A percentile compares a stretch with the other conserved stretches of the same genome.
These are phyloP conservation scores for Xylaria nigripes DNA, from an alignment of 495 filamentous ascomycete genomes.

Conservation along the genomic window DNA sequence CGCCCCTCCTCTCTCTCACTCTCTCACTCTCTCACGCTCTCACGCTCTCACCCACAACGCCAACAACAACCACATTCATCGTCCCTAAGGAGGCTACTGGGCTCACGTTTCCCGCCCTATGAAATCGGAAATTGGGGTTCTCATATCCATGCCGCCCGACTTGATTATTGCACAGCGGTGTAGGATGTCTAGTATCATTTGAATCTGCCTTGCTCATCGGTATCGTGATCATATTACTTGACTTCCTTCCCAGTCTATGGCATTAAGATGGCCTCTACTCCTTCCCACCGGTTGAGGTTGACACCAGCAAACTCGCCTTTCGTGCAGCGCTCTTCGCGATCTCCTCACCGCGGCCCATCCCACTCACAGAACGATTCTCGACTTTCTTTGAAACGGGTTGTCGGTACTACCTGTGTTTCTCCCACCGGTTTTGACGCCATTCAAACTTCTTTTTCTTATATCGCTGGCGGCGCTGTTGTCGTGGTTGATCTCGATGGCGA, in stretches of 20 bases:
- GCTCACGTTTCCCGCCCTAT: background rate
- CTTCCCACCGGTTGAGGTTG: conserved; percentile 58
- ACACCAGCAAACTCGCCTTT: conserved; percentile 75
- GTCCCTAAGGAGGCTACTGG: background rate
- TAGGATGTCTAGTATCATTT: conserved; percentile 21
- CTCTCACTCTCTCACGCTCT: background rate
- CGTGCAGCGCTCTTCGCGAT: conserved; percentile 51
- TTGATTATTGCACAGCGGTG: conserved; percentile 15
- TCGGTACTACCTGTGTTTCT: conserved; percentile 78
- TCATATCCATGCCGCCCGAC: conserved; percentile 18
- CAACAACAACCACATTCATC: too few relatives aligned
- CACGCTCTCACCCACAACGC: too few relatives aligned
- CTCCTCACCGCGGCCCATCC: conserved; percentile 48
- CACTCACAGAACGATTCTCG: conserved; percentile 37
- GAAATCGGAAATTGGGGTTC: background rate
- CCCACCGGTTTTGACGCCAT: conserved; percentile 81
- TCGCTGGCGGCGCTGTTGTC: conserved; percentile 88
- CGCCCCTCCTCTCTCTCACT: background rate
- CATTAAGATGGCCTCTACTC: conserved; percentile 50
- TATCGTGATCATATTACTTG: conserved; percentile 1
- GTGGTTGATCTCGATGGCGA: conserved; percentile 73
- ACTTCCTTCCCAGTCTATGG: conserved; percentile 36
- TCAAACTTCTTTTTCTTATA: conserved; percentile 73
- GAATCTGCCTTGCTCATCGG: background rate
- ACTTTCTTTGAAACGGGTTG: conserved; percentile 70